These are phyloP conservation scores for Ceratobasidium sp. DNA, from an alignment of 1,284 basidiomycete species.

Conservation along the genomic window DNA sequence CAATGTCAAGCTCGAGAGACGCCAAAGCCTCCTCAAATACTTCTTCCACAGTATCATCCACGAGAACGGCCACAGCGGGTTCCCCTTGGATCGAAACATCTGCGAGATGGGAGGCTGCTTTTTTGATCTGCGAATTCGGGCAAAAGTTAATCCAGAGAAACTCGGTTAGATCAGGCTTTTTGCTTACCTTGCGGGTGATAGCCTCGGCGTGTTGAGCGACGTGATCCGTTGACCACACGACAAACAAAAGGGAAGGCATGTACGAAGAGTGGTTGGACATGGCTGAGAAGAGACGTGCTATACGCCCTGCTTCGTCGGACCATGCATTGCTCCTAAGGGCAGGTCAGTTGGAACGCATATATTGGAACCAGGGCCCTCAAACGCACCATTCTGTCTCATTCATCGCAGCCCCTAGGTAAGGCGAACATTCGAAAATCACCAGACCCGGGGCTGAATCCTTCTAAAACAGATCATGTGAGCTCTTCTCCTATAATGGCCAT, in stretches of 20 bases:
- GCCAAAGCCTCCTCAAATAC: constrained; percentile 27
- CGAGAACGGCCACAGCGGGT: constrained; percentile 31
- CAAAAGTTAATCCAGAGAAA: neutral
- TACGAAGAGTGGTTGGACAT: constrained; percentile 44
- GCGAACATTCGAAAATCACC: constrained; percentile 41
- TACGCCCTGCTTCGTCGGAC: constrained; percentile 38
- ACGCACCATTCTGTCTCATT: constrained; percentile 37
- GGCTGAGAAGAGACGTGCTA: constrained; percentile 36
- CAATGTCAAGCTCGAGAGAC: constrained; percentile 40
- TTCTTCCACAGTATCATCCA: constrained; percentile 38
- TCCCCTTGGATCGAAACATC: constrained; percentile 36
- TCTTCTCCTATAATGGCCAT: neutral
- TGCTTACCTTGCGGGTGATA: constrained; percentile 31
- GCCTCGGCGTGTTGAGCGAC: constrained; percentile 38
- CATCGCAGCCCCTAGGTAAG: constrained; percentile 41
- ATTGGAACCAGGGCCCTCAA: neutral
- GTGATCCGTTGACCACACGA: constrained; percentile 42
- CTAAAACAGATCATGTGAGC: neutral
- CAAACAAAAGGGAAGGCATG: constrained; percentile 34
- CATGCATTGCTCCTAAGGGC: constrained; percentile 32
- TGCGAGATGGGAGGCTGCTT: constrained; percentile 32
- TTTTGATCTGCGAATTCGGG: constrained; percentile 14
- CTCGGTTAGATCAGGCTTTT: neutral
- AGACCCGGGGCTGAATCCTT: constrained; percentile 42
- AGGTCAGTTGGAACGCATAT: neutral